These are phyloP conservation scores for Ananas comosus DNA, from an alignment of 176 grass and related monocot species.

Conservation along the genomic window DNA sequence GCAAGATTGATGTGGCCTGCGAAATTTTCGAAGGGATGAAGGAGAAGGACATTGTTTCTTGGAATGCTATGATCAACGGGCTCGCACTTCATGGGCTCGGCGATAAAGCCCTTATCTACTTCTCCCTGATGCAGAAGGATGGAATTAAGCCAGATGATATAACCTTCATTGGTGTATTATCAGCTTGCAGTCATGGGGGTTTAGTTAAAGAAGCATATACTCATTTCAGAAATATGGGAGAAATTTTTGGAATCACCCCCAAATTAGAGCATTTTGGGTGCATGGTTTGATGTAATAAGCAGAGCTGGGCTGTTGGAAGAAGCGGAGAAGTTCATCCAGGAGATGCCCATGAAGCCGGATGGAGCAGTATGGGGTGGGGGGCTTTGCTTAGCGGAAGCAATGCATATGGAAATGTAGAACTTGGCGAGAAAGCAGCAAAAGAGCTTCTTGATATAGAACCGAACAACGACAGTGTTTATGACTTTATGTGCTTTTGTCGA, in stretches of 20 bases:
- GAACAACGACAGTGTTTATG: not conserved
- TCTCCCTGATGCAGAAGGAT: not conserved
- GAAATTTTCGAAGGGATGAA: not conserved
- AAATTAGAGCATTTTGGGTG: slow-evolving; percentile 9
- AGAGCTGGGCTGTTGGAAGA: slow-evolving; percentile 9
- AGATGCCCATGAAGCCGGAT: slow-evolving; percentile 9
- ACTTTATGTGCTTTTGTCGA: not conserved
- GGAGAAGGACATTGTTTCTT: not conserved
- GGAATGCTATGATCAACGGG: slow-evolving; percentile 2
- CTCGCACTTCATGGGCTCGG: slow-evolving; percentile 9
- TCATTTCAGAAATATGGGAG: not conserved
- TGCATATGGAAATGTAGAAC: not conserved
- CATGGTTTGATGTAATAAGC: slow-evolving; percentile 6
- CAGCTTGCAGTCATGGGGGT: not conserved
- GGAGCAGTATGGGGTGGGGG: not conserved
- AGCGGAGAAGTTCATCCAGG: not conserved
- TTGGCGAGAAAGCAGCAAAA: slow-evolving; percentile 4
- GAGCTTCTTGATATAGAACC: not conserved
- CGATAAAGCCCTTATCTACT: not conserved
- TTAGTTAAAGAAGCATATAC: not conserved
- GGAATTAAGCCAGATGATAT: slow-evolving; percentile 11
- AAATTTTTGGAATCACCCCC: not conserved
- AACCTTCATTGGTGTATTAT: not conserved
- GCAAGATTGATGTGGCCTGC: not conserved
- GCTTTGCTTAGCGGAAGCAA: slow-evolving; percentile 5